phyloP scores from a whole-genome alignment of 805 yeast species.

The Lipomyces spencermartinsiae region DNA sequence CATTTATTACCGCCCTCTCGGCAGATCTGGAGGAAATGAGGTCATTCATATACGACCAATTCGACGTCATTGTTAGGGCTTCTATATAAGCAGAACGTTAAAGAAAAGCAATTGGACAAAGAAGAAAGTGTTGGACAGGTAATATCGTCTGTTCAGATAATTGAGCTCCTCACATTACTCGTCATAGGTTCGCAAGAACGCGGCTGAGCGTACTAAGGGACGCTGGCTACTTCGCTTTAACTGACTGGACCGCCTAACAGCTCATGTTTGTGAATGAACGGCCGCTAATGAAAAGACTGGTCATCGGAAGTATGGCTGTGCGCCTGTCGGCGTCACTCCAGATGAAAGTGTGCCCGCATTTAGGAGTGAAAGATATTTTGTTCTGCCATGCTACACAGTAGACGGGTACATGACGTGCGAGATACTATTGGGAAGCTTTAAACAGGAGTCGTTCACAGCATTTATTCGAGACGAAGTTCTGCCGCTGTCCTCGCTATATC shows the following conservation, averaged over 20 bases:
- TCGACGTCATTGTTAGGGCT: not conserved
- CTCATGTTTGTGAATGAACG: not conserved
- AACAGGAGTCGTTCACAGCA: not conserved
- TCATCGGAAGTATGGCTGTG: not conserved
- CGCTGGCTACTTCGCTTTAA: not conserved
- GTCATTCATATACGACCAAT: slow-evolving; percentile 2
- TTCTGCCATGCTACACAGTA: not conserved
- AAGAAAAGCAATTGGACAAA: not conserved
- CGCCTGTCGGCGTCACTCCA: slow-evolving; percentile 7
- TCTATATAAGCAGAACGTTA: slow-evolving; percentile 3
- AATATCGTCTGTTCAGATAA: not conserved
- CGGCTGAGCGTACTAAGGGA: slow-evolving; percentile 10
- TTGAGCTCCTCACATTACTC: not conserved
- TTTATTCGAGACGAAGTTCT: slow-evolving; percentile 4
- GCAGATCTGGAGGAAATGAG: slow-evolving; percentile 7
- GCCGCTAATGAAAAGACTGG: slow-evolving; percentile 3
- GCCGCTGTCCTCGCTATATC: slow-evolving; percentile 1
- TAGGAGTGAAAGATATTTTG: not conserved
- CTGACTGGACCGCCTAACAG: not conserved
- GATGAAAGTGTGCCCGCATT: slow-evolving; percentile 5
- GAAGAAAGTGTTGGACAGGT: not conserved
- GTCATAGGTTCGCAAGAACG: not conserved
- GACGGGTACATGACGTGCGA: not conserved
- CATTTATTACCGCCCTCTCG: not conserved
- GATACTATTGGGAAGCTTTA: not conserved